Percentiles rank a stretch among this genome's conserved stretches.
phyloP scores from a whole-genome alignment of 192 early-diverging fungal species.

The Coemansia sp. region DNA sequence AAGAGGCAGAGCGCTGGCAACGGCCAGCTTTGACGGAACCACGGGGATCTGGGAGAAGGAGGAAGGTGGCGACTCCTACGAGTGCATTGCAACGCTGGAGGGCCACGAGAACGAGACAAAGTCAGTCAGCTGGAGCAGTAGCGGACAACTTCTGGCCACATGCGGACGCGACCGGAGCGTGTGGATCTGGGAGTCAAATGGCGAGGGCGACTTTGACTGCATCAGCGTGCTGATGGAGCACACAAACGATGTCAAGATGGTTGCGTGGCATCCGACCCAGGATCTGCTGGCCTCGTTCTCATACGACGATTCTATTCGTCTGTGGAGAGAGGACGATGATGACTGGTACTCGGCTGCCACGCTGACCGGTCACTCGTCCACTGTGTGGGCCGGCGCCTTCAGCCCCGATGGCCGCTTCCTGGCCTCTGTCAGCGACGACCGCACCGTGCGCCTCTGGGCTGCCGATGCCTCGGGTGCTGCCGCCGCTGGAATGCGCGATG shows the following conservation, averaged over 20 bases:
- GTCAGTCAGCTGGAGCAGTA: constrained; percentile 81
- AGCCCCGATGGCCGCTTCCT: constrained; percentile 62
- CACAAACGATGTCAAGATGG: constrained; percentile 94
- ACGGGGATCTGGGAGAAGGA: constrained; percentile 90
- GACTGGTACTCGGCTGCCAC: constrained; percentile 94
- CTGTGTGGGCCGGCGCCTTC: constrained; percentile 94
- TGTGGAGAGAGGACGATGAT: constrained; percentile 94
- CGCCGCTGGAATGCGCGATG: constrained; percentile 49
- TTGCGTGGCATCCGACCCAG: constrained; percentile 85
- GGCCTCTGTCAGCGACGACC: constrained; percentile 87
- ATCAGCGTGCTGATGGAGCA: constrained; percentile 94
- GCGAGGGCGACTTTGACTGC: constrained; percentile 94
- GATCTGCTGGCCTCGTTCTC: constrained; percentile 84
- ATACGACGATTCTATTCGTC: constrained; percentile 93
- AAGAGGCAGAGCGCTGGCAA: constrained; percentile 69
- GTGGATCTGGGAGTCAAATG: constrained; percentile 92
- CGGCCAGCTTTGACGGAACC: constrained; percentile 90
- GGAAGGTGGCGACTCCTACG: constrained; percentile 62
- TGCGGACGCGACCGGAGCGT: constrained; percentile 96
- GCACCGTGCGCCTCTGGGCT: constrained; percentile 80
- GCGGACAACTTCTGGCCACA: constrained; percentile 84
- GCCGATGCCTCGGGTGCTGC: constrained; percentile 22
- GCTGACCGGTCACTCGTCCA: constrained; percentile 81
- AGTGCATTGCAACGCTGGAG: constrained; percentile 91
- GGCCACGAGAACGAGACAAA: constrained; percentile 99